These are phyloP conservation scores for Acer negundo DNA, from an alignment of 345 rosid genomes.

Conservation along the genomic window DNA sequence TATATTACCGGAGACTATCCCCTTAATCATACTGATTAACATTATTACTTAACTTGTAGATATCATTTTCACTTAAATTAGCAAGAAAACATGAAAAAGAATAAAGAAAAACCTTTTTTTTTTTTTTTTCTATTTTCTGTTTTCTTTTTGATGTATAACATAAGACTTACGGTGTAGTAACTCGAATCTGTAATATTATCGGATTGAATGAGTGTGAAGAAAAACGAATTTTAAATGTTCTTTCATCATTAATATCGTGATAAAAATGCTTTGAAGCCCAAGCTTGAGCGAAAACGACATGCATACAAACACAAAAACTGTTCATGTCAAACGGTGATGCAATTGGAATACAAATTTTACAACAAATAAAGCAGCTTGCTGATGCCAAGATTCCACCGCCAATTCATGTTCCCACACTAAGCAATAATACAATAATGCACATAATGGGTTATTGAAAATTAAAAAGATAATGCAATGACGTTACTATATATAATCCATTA, in stretches of 20 bases:
- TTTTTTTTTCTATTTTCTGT: too few species aligned
- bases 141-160: too few species aligned
- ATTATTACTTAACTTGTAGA: too few species aligned
- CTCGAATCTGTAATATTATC: too few species aligned
- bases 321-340: background rate
- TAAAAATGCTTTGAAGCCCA: background rate
- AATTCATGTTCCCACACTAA: conserved; percentile 22
- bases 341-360: background rate
- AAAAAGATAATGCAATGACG: background rate
- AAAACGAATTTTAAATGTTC: background rate
- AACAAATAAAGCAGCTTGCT: background rate
- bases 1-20: too few species aligned
- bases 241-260: background rate
- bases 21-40: too few species aligned
- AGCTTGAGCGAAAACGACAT: conserved; percentile 6
- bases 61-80: background rate
- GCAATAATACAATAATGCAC: background rate
- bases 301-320: conserved; percentile 1
- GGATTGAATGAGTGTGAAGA: too few species aligned
- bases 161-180: too few species aligned
- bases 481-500: background rate
- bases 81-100: background rate
- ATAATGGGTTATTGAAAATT: background rate
- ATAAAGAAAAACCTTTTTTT: background rate
- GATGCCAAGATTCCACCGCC: conserved; percentile 29